Percentiles rank a stretch among this genome's conserved stretches.
Conservation (phyloP, 2,329 filamentous ascomycete species). For the Paraphaeosphaeria sporulosa region DNA sequence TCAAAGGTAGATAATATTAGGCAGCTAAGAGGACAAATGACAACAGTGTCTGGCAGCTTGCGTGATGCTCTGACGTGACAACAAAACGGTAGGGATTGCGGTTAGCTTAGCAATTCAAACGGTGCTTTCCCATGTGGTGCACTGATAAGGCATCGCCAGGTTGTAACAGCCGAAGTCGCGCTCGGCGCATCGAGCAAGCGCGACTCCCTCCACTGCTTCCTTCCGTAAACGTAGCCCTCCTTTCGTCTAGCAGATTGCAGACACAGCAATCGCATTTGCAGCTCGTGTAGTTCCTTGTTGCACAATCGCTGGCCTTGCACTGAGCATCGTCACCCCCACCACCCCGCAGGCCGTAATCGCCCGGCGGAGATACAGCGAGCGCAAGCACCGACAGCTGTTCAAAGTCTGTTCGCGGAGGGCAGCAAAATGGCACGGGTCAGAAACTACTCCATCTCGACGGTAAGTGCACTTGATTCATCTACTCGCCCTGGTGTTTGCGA, state of each 20-base stretch:
- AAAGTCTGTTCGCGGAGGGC: not conserved
- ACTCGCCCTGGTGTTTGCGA: constrained; percentile 19
- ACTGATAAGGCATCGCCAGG: constrained; percentile 23
- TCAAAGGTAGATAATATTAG: not conserved
- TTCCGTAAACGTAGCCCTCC: not conserved
- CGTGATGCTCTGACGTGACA: constrained; percentile 1
- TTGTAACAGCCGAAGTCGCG: constrained; percentile 16
- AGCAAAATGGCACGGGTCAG: constrained; percentile 36
- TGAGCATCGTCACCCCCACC: not conserved
- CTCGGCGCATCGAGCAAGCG: constrained; percentile 1
- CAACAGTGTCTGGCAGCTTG: not conserved
- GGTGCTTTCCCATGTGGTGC: constrained; percentile 22
- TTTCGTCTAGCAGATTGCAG: not conserved
- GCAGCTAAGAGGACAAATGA: not conserved
- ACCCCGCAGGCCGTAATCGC: constrained; percentile 11
- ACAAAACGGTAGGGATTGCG: not conserved
- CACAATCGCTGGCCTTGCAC: not conserved
- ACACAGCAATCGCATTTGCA: not conserved
- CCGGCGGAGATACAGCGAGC: not conserved
- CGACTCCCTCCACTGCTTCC: constrained; percentile 1
- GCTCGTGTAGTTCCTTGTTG: not conserved
- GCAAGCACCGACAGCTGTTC: not conserved
- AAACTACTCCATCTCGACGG: constrained; percentile 48
- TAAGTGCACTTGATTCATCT: constrained; percentile 33
- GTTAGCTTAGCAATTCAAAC: constrained; percentile 10